Evolutionary conservation across 495 filamentous ascomycete species (phyloP).

Genomic region (Aspergillus cavernicola): DNA sequence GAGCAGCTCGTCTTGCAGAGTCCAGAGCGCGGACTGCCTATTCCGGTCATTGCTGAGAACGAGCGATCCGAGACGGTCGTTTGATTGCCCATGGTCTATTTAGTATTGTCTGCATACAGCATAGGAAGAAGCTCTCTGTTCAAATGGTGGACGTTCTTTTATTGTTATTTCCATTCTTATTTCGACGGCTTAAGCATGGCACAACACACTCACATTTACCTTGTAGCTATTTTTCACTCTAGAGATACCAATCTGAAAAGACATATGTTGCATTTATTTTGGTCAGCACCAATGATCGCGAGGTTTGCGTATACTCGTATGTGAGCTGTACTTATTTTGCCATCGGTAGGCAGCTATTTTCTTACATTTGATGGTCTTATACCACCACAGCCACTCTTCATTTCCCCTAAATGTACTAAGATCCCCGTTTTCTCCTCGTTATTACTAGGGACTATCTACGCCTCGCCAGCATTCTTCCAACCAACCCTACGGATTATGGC

Average conservation of each 20-base stretch:
- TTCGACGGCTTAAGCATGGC: constrained; percentile 11
- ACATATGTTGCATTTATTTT: constrained; percentile 9
- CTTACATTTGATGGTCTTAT: background rate
- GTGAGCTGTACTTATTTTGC: constrained; percentile 4
- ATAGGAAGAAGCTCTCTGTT: constrained; percentile 18
- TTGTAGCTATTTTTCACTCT: constrained; percentile 16
- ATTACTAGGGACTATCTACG: background rate
- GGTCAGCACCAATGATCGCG: background rate
- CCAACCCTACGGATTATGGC: background rate
- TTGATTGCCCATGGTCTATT: constrained; percentile 33
- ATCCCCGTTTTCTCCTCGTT: background rate
- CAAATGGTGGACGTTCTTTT: background rate
- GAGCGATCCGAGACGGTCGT: constrained; percentile 82
- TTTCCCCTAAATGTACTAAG: background rate
- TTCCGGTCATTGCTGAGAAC: constrained; percentile 84
- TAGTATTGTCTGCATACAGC: constrained; percentile 6
- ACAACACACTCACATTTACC: constrained; percentile 3
- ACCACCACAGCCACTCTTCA: constrained; percentile 3
- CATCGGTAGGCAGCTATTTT: constrained; percentile 20
- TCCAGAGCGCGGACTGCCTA: constrained; percentile 81
- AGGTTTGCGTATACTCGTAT: background rate
- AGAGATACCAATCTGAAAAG: constrained; percentile 37
- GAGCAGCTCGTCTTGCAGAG: constrained; percentile 92
- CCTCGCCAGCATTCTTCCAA: background rate
- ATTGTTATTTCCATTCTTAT: constrained; percentile 15